Conservation (phyloP, 2,329 filamentous ascomycete species). For the Fusarium liriodendri region DNA sequence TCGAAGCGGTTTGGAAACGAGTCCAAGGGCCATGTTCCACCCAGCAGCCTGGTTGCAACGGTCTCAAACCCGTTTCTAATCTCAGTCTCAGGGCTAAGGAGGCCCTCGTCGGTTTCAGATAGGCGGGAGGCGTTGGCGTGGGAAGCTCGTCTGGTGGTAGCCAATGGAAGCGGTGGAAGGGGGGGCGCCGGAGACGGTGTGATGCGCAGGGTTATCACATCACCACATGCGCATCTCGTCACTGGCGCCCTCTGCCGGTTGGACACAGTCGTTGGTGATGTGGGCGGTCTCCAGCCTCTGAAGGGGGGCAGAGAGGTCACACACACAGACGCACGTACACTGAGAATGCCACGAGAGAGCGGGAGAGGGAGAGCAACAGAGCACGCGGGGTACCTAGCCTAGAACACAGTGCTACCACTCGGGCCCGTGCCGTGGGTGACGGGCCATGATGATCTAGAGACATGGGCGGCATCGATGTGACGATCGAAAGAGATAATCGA, state of each 20-base stretch:
- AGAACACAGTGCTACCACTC: slow-evolving; percentile 18
- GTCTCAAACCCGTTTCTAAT: slow-evolving; percentile 44
- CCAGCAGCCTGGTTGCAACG: slow-evolving; percentile 36
- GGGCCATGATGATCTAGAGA: slow-evolving; percentile 19
- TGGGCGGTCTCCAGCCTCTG: slow-evolving; percentile 23
- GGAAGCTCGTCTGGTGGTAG: slow-evolving; percentile 27
- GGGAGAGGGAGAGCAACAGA: slow-evolving; percentile 7
- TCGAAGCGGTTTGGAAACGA: slow-evolving; percentile 32
- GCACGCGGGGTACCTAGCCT: slow-evolving; percentile 27
- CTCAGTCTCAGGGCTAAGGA: slow-evolving; percentile 35
- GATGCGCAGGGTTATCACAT: slow-evolving; percentile 44
- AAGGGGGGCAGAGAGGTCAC: background rate
- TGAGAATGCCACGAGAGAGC: slow-evolving; percentile 25
- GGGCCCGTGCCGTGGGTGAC: slow-evolving; percentile 21
- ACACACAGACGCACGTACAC: background rate
- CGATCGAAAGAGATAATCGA: slow-evolving; percentile 22
- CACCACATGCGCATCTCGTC: slow-evolving; percentile 44
- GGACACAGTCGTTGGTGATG: slow-evolving; percentile 25
- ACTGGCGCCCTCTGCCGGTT: slow-evolving; percentile 41
- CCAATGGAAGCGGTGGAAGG: slow-evolving; percentile 29
- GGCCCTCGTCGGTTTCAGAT: slow-evolving; percentile 40
- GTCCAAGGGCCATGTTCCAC: slow-evolving; percentile 33
- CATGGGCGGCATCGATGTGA: slow-evolving; percentile 9
- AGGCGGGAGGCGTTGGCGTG: slow-evolving; percentile 33
- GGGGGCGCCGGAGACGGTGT: slow-evolving; percentile 37